Percentiles rank a stretch among this genome's conserved stretches.
These are phyloP conservation scores for Fusarium devonianum DNA, from an alignment of 2,329 filamentous ascomycete genomes.

Conservation along the genomic window DNA sequence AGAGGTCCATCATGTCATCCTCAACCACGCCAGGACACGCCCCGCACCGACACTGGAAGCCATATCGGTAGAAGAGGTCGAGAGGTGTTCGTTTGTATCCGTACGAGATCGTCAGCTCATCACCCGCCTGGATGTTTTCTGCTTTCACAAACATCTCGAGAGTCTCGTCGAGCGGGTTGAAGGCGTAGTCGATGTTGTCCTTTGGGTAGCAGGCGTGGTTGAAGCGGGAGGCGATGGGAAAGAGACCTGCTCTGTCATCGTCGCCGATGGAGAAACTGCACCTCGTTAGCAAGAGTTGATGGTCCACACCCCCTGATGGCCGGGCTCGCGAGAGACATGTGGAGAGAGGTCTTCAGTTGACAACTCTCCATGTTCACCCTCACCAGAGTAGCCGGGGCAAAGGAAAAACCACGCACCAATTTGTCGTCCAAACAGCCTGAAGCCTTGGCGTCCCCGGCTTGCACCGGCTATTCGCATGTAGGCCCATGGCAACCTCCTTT, in stretches of 20 bases:
- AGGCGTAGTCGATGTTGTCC: constrained; percentile 55
- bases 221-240: constrained; percentile 61
- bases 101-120: constrained; percentile 62
- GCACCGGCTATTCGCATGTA: constrained; percentile 47
- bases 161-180: constrained; percentile 43
- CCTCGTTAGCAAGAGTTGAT: too few relatives aligned
- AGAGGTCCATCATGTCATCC: constrained; percentile 18
- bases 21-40: constrained; percentile 47
- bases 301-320: too few relatives aligned
- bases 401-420: constrained; percentile 50
- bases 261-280: constrained; percentile 42
- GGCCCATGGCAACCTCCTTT: constrained; percentile 46
- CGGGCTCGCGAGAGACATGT: too few relatives aligned
- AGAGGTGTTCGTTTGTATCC: constrained; percentile 45
- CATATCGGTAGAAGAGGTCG: constrained; percentile 54
- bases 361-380: too few relatives aligned
- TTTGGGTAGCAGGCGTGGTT: constrained; percentile 62
- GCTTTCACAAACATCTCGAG: constrained; percentile 53
- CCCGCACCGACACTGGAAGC: constrained; percentile 61
- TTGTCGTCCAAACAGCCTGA: constrained; percentile 54
- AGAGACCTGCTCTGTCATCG: constrained; percentile 49
- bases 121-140: constrained; percentile 49
- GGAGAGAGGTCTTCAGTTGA: too few relatives aligned
- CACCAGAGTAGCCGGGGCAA: too few relatives aligned
- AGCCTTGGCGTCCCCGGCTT: constrained; percentile 42